Percentiles rank a stretch among this genome's conserved stretches.
These are phyloP conservation scores for Thielaviopsis euricoi DNA, from an alignment of 2,329 filamentous ascomycete genomes.

Conservation along the genomic window DNA sequence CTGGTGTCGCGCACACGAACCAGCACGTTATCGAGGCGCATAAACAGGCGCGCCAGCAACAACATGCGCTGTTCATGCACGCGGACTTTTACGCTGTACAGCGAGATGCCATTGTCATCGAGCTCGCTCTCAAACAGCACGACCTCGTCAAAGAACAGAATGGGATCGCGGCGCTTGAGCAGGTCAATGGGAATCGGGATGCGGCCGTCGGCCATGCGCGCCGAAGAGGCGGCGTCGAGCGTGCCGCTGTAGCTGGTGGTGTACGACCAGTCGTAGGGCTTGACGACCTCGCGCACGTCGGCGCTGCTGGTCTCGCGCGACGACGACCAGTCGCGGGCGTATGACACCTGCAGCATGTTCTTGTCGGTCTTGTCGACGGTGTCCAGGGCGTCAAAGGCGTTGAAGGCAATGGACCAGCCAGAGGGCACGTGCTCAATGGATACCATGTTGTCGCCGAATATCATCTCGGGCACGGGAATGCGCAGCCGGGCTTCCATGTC, in stretches of 20 bases:
- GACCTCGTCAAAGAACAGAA: constrained; percentile 92
- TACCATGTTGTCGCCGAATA: constrained; percentile 89
- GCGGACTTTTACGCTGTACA: constrained; percentile 77
- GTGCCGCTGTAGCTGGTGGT: constrained; percentile 75
- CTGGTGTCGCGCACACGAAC: constrained; percentile 78
- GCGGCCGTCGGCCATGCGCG: constrained; percentile 3
- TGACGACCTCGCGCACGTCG: constrained; percentile 83
- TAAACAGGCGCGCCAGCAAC: constrained; percentile 72
- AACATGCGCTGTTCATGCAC: constrained; percentile 85
- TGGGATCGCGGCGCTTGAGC: constrained; percentile 77
- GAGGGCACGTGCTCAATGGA: constrained; percentile 54
- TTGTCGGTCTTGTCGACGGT: constrained; percentile 84
- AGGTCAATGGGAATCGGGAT: constrained; percentile 64
- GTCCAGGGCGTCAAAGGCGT: constrained; percentile 75
- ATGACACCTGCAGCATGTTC: constrained; percentile 83
- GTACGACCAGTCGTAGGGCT: constrained; percentile 97
- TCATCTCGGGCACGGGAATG: constrained; percentile 94
- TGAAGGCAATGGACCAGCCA: constrained; percentile 70
- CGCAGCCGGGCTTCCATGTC: constrained; percentile 61
- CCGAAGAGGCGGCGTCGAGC: constrained; percentile 21
- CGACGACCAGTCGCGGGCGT: constrained; percentile 70
- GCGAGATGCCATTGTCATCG: constrained; percentile 88
- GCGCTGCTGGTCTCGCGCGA: constrained; percentile 55
- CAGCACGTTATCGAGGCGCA: constrained; percentile 82
- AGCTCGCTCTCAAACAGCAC: constrained; percentile 95